Base-by-base conservation (phyloP, 805 yeast species). In the Candida broadrunensis region DNA sequence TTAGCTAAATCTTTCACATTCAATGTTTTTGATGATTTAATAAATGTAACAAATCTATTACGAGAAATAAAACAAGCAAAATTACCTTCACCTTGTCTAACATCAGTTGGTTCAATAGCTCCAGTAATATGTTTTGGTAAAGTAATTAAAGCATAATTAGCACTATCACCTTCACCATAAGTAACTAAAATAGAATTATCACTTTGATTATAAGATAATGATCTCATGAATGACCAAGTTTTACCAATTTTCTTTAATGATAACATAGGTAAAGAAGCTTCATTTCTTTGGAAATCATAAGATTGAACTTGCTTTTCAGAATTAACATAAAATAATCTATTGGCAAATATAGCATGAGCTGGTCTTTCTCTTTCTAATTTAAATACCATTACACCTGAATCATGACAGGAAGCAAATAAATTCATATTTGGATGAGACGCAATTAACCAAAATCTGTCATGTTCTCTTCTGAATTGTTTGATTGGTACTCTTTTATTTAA, bases 351-450 rank as follows among this genome's bases (percentile, higher is more conserved):
- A 4, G 86, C 64, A 54, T 79, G 78, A n/a, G 97, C 95, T 12
- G 99, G 98, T 63, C 99, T 83, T 73, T 93, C 99, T 61, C 98
- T 85, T 63, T 88, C 97, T 46, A 93, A 76, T 69, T 93, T 93
- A 78, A 93, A 95, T 37, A 93, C 96, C 95, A 90, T 90, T 23
- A 89, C 95, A 62, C 99, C 99, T 13, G 89, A 77, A 65, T 95
- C 99, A 66, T 91, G 98, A 54, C 96, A 91, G 23, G 97, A 85
- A 41, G 97, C 99, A 70, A 93, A 89, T 56, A 93, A 75, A 63
- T 93, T 93, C 64, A 91, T 84, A 35, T 75, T 70, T 45, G 97
- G 97, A 62, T 93, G 99, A 35, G 88, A 77, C 14, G 90, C 83
- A 49, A 91, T 73, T 52, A 87, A 72, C 99, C 99, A 93, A 67